Base-by-base conservation (phyloP, 768 basidiomycete genomes). In the Lanmaoa pseudosensibilis region DNA sequence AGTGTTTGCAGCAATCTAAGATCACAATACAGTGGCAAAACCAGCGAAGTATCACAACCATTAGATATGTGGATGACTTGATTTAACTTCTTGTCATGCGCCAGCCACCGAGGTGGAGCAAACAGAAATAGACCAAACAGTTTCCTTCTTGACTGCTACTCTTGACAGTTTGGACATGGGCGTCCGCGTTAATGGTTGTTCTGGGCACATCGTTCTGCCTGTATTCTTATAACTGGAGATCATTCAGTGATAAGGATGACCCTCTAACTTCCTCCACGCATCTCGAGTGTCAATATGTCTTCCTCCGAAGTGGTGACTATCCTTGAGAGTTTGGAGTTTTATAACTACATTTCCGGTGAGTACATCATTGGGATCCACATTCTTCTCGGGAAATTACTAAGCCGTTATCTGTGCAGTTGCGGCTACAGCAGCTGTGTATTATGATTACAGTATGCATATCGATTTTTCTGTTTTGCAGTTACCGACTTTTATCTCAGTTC, bases 391-490 rank as follows among this genome's bases (percentile, higher is more conserved):
- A 10, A 9, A 39, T 50, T 19, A 4, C 25, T 32, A n/a, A 49
- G 23, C 4, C 8, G 21, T 10, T 21, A 45, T 52, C n/a, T 39
- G 2, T 27, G 15, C 27, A 61, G 60, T 55, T 23, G 57, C 57
- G 6, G 36, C 44, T 2, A 13, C 19, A 5, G 10, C 46, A 25
- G 46, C 5, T 6, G 57, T 59, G 45, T 55, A 6, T 45, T 61
- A 59, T 44, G 60, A 61, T 19, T 59, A 61, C 18, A 21, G 59
- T 60, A 34, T 1, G 52, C 25, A 25, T 13, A 4, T 37, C 3
- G 18, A n/a, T 41, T 30, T 21, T 16, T 21, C 2, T n/a, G 7
- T 38, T 25, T 4, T 5, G 23, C 52, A 16, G 19, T 13, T 11
- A n/a, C 16, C 51, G 0, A 60, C 2, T 5, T 18, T 33, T 37